Conservation (phyloP, 2,329 filamentous ascomycete species). For the Aaosphaeria arxii region DNA sequence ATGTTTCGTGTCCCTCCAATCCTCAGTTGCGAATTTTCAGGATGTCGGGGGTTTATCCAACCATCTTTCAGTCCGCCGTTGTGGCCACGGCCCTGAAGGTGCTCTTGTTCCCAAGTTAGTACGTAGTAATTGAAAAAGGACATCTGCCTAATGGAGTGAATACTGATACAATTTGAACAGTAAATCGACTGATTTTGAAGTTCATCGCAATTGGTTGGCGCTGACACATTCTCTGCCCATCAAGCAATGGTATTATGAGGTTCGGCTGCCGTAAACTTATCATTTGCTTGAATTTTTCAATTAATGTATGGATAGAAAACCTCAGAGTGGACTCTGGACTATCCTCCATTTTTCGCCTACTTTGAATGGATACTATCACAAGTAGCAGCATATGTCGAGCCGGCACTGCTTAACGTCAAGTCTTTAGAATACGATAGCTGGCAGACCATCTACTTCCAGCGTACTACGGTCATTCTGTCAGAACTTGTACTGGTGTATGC, state of each 20-base stretch:
- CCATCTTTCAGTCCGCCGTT: conserved; percentile 83
- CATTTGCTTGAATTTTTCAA: too few species aligned
- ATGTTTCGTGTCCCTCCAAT: conserved; percentile 13
- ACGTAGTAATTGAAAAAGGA: conserved; percentile 40
- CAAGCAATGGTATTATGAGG: conserved; percentile 91
- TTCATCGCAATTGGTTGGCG: conserved; percentile 97
- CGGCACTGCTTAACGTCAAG: conserved; percentile 75
- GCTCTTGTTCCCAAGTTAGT: conserved; percentile 93
- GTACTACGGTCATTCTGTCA: conserved; percentile 79
- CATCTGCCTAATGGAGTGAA: background rate
- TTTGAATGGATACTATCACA: conserved; percentile 94
- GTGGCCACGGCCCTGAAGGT: conserved; percentile 87
- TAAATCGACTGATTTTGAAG: conserved; percentile 98
- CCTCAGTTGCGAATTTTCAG: conserved; percentile 15
- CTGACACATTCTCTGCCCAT: conserved; percentile 87
- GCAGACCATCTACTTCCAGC: conserved; percentile 92
- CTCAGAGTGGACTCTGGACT: conserved; percentile 99
- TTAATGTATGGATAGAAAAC: conserved; percentile 58
- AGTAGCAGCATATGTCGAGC: conserved; percentile 71
- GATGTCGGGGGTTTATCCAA: conserved; percentile 82
- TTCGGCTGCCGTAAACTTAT: conserved; percentile 23
- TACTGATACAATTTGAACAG: conserved; percentile 46
- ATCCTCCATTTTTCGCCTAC: conserved; percentile 95
- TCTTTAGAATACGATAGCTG: conserved; percentile 86
- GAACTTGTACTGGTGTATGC: conserved; percentile 84